phyloP scores from a whole-genome alignment of 257 asterid genomes.

The Marsdenia floribunda region DNA sequence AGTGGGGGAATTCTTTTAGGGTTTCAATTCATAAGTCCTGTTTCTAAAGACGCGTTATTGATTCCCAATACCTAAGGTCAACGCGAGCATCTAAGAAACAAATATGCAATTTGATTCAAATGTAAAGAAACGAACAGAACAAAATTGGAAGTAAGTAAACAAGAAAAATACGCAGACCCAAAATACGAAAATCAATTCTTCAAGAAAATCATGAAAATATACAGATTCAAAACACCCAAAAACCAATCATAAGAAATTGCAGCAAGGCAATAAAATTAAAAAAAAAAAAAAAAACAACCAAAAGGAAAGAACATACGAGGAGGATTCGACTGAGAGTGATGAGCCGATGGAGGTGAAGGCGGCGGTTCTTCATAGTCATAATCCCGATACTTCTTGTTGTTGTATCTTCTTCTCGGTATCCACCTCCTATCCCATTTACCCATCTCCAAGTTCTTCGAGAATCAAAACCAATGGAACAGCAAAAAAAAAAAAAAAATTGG shows the following conservation, averaged over 20 bases:
- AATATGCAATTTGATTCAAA: background rate
- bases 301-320: constrained; percentile 30
- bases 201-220: background rate
- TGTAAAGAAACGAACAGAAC: background rate
- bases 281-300: background rate
- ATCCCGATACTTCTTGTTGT: constrained; percentile 25
- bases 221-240: background rate
- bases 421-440: constrained; percentile 70
- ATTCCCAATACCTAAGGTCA: background rate
- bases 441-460: constrained; percentile 31
- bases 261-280: background rate
- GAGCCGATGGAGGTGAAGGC: constrained; percentile 38
- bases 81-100: background rate
- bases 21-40: background rate
- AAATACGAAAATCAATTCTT: too few relatives aligned
- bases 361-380: constrained; percentile 44
- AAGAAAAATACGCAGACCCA: background rate
- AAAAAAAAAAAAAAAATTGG: background rate
- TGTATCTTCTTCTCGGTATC: constrained; percentile 39
- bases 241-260: background rate
- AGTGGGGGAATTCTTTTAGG: background rate
- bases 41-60: background rate
- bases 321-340: constrained; percentile 29
- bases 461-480: background rate
- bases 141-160: background rate